Base-by-base conservation (phyloP, 2,329 filamentous ascomycete species). In the Diaporthe sp. region DNA sequence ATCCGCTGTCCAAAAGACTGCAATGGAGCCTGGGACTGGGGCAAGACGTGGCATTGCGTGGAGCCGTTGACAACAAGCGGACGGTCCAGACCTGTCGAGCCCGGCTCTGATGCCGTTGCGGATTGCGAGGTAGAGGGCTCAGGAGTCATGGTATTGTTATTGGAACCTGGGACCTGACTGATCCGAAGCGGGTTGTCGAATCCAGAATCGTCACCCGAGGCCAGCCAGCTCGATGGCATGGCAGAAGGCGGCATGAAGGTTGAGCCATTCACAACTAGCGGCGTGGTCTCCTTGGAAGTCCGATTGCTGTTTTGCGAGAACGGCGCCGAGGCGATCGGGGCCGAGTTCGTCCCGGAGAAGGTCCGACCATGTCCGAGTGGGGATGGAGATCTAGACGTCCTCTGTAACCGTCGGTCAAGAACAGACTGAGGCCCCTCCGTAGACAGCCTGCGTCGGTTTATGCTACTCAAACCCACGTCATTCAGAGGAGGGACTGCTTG, bases 11-110 rank as follows among this genome's bases (percentile, higher is more conserved):
- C 77, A 51, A 81, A 81, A 9, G 81, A 80, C 58, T 79, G 77
- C 9, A 73, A 42, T 50, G 78, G 78, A 9, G 74, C 47, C 39
- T 73, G 32, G 39, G 58, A 75, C 12, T 76, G 75, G 22, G 76
- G 71, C 6, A 73, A 37, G 37, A n/a, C 56, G 53, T 79, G 75
- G 1, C 76, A 73, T 30, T 78, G 75, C 2, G 71, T 75, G 3
- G 86, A 87, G 5, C 87, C 87, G 71, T 89, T 88, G 4, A 90
- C 89, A 13, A 91, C 86, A 3, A 90, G 80, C 0, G 89, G 89
- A 27, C 83, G 81, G 15, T 88, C 85, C 10, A 84, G 79, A 27
- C 78, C 76, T 22, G 80, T 76, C 17, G 81, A 78, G 53, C 72
- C 79, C 4, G 77, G 51, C 25, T 82, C 81, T 17, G 73, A 74